phyloP scores from a whole-genome alignment of 768 basidiomycete genomes.

The Calvatia gigantea region DNA sequence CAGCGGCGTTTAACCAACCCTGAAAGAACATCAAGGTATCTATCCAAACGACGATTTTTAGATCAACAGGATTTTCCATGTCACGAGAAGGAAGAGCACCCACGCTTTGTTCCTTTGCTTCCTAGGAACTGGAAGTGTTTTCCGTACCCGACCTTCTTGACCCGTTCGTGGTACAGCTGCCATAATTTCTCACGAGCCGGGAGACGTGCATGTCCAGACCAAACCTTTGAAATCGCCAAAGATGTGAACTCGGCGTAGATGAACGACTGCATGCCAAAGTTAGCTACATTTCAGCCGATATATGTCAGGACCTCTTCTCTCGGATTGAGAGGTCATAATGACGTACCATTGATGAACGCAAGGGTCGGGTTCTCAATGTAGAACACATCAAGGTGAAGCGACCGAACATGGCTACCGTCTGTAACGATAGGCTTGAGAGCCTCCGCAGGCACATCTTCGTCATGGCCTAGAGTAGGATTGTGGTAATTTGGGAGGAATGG shows the following conservation, averaged over 20 bases:
- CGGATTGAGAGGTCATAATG: neutral
- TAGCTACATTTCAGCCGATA: slow-evolving; percentile 21
- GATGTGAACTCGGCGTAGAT: slow-evolving; percentile 33
- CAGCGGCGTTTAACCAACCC: slow-evolving; percentile 38
- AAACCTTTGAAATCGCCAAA: slow-evolving; percentile 34
- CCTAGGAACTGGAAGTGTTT: slow-evolving; percentile 33
- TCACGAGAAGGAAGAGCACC: neutral
- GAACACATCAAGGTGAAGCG: slow-evolving; percentile 36
- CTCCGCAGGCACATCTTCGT: slow-evolving; percentile 20
- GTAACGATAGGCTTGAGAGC: slow-evolving; percentile 32
- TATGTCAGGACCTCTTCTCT: neutral
- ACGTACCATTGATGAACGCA: slow-evolving; percentile 33
- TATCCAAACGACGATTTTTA: slow-evolving; percentile 6
- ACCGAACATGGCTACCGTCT: slow-evolving; percentile 36
- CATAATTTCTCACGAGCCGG: slow-evolving; percentile 29
- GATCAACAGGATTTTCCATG: neutral
- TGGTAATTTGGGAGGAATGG: slow-evolving; percentile 42
- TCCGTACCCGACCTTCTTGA: slow-evolving; percentile 33
- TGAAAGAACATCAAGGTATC: slow-evolving; percentile 29
- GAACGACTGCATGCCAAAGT: slow-evolving; percentile 37
- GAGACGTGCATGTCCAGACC: slow-evolving; percentile 32
- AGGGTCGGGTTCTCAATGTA: slow-evolving; percentile 45
- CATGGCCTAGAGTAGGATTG: slow-evolving; percentile 21
- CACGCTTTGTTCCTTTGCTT: slow-evolving; percentile 24
- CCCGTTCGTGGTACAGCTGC: slow-evolving; percentile 26